phyloP scores from a whole-genome alignment of 805 yeast species.

The Lachancea cidri region DNA sequence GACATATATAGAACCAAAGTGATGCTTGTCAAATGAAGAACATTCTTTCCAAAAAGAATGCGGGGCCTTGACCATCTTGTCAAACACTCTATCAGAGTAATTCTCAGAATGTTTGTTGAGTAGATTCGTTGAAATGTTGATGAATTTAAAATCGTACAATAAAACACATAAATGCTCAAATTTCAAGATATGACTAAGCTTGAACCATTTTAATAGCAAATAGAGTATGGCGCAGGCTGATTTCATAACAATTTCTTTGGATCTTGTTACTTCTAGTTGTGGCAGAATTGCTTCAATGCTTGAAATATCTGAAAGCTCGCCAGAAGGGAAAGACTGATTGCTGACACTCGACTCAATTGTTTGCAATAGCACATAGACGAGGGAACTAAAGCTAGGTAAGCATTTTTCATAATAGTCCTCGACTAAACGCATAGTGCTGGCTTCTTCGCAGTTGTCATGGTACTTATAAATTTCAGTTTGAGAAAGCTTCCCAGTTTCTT shows the following conservation, averaged over 20 bases:
- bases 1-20: slow-evolving; percentile 5
- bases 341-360: slow-evolving; percentile 49
- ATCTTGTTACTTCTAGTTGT: slow-evolving; percentile 48
- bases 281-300: slow-evolving; percentile 14
- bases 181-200: slow-evolving; percentile 69
- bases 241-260: slow-evolving; percentile 60
- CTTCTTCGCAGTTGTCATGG: slow-evolving; percentile 22
- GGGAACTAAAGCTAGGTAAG: slow-evolving; percentile 53
- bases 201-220: slow-evolving; percentile 69
- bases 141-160: slow-evolving; percentile 65
- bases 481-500: slow-evolving; percentile 6
- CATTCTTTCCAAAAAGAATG: slow-evolving; percentile 29
- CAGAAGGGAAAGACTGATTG: slow-evolving; percentile 20
- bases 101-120: slow-evolving; percentile 25
- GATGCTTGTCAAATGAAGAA: slow-evolving; percentile 14
- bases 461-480: slow-evolving; percentile 32
- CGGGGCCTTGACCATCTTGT: slow-evolving; percentile 17
- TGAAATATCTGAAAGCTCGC: slow-evolving; percentile 11
- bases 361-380: slow-evolving; percentile 60
- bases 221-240: slow-evolving; percentile 50
- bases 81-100: slow-evolving; percentile 30
- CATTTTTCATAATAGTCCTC: slow-evolving; percentile 53
- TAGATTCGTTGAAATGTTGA: slow-evolving; percentile 25
- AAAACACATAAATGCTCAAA: slow-evolving; percentile 67
- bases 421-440: slow-evolving; percentile 43